phyloP scores from a whole-genome alignment of 345 rosid species.

The Syzygium oleosum region DNA sequence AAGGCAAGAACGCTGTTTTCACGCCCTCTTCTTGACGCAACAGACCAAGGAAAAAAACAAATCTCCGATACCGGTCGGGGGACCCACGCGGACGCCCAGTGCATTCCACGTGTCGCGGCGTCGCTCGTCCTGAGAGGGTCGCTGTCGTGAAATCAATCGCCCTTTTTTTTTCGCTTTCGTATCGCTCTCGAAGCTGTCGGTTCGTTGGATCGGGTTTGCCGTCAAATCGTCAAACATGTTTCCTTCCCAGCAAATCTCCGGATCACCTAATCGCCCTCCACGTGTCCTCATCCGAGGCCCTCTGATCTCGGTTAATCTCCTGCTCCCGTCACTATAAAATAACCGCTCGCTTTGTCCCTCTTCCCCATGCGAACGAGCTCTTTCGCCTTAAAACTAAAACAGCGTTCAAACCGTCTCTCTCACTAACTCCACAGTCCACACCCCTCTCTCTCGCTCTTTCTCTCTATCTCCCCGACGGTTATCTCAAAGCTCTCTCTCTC shows the following conservation, averaged over 20 bases:
- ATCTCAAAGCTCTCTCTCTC: conserved; percentile 10
- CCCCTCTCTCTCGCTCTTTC: not conserved
- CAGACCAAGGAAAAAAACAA: no score
- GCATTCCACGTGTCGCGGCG: not conserved
- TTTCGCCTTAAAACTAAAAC: not conserved
- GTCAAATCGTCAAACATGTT: conserved; percentile 10
- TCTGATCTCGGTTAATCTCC: not conserved
- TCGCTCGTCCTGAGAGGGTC: not conserved
- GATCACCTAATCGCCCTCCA: conserved; percentile 24
- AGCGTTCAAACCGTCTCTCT: conserved; percentile 10
- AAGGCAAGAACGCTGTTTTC: not conserved
- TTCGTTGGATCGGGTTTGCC: not conserved
- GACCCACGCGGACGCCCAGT: not conserved
- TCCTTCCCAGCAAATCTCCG: not conserved
- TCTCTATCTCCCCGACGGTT: conserved; percentile 4
- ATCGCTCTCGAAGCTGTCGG: not conserved
- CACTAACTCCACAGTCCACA: not conserved
- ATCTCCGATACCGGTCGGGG: not conserved
- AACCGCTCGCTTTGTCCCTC: conserved; percentile 9
- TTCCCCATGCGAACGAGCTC: not conserved
- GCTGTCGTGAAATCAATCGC: not conserved
- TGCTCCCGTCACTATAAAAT: not conserved
- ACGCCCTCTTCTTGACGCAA: no score
- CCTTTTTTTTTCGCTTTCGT: not conserved
- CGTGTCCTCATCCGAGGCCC: conserved; percentile 17